Base-by-base conservation (phyloP, 345 rosid species). In the Boechera retrofracta region DNA sequence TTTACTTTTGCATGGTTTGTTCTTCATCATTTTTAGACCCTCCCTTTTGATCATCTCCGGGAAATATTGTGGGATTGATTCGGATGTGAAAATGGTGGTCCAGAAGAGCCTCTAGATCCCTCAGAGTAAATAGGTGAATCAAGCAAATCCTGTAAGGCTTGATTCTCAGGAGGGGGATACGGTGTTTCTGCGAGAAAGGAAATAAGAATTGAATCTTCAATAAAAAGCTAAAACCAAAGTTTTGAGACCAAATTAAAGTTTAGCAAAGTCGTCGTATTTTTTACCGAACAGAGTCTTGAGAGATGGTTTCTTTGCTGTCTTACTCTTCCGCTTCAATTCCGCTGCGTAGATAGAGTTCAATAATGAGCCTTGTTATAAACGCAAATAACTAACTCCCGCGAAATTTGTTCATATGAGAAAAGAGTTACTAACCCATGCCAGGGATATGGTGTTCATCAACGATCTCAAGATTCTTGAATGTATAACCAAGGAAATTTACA, bases 391-490 rank as follows among this genome's bases (percentile, higher is more conserved):
- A 65, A 57, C 8, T 52, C 38, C 7, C 24, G 26, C 21, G 6
- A 44, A 21, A 60, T 11, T 18, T 10, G 67, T 66, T 42, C 5
- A 66, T 18, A 33, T 6, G 36, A 41, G 11, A 18, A 29, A 38
- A 9, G 31, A 31, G 60, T 52, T 66, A 80, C 82, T 39, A 21
- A 91, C 97, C 94, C 85, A 91, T 87, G 56, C 97, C 97, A 65
- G 92, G 85, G 45, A 86, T 87, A 79, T 87, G 91, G 64, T 88
- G 85, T 73, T 89, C 89, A 64, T 89, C 86, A 73, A 91, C 92
- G 10, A 91, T 87, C 80, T 91, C 97, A 52, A 89, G 85, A 77
- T 89, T 89, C 79, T 91, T 91, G 79, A 89, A 91, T 35, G 94
- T 87, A 80, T 91, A 91, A 15, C 97, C 97, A 48, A 91, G 85